These are phyloP conservation scores for Sungouiozyma intestinalis DNA, from an alignment of 805 yeast genomes.

Conservation along the genomic window DNA sequence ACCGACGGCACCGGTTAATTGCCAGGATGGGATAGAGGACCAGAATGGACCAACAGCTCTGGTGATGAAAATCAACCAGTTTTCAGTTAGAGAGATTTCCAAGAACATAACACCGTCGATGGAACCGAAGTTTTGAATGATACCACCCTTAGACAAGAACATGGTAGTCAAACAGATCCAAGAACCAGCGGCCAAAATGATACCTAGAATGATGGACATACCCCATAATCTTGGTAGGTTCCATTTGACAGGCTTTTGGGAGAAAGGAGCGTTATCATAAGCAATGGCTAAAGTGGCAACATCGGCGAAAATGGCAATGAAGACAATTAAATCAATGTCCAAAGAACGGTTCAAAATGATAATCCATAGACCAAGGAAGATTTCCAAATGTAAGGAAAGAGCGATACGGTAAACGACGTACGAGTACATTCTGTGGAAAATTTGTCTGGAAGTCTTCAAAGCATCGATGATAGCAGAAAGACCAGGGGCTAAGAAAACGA, in stretches of 20 bases:
- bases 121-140: constrained; percentile 91
- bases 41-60: constrained; percentile 98
- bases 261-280: constrained; percentile 93
- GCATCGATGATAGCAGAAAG: constrained; percentile 91
- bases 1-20: constrained; percentile 87
- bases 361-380: constrained; percentile 93
- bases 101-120: constrained; percentile 88
- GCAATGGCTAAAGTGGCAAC: constrained; percentile 96
- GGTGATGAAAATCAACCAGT: constrained; percentile 94
- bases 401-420: constrained; percentile 98
- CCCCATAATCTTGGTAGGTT: constrained; percentile 96
- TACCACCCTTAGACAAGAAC: constrained; percentile 87
- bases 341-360: constrained; percentile 81
- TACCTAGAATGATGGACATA: constrained; percentile 82
- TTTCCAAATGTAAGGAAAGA: constrained; percentile 85
- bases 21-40: constrained; percentile 96
- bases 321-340: constrained; percentile 84
- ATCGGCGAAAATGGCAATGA: constrained; percentile 95
- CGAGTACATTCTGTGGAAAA: constrained; percentile 98
- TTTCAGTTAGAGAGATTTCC: constrained; percentile 90
- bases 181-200: constrained; percentile 79
- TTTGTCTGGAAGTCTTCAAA: constrained; percentile 88
- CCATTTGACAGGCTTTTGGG: constrained; percentile 91
- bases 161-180: constrained; percentile 93
- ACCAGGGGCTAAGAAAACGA: constrained; percentile 93